Percentiles rank a stretch among this genome's conserved stretches.
Evolutionary conservation across 805 yeast species (phyloP).

Genomic region (Pichia cephalocereana): DNA sequence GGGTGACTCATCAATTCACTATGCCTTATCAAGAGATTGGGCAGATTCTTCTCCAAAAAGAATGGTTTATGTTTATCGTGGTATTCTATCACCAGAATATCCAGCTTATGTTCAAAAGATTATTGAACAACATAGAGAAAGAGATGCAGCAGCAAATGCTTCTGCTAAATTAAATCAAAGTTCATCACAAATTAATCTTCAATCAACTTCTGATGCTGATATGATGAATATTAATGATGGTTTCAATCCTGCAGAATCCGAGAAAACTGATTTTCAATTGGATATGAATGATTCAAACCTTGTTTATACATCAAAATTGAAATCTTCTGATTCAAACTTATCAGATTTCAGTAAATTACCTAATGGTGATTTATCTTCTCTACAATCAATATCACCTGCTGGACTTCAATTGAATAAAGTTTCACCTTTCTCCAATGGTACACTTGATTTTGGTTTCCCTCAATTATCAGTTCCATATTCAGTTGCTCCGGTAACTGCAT

Average conservation of each 20-base stretch:
- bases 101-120: slow-evolving; percentile 61
- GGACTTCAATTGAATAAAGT: slow-evolving; percentile 20
- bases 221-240: background rate
- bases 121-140: slow-evolving; percentile 41
- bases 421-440: slow-evolving; percentile 24
- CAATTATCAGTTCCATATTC: slow-evolving; percentile 54
- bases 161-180: background rate
- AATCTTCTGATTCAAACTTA: background rate
- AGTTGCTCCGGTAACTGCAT: slow-evolving; percentile 72
- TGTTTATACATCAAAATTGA: background rate
- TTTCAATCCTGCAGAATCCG: background rate
- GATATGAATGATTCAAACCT: slow-evolving; percentile 1
- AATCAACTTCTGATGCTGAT: background rate
- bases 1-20: slow-evolving; percentile 63
- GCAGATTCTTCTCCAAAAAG: slow-evolving; percentile 84
- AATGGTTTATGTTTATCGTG: slow-evolving; percentile 83
- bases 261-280: slow-evolving; percentile 2
- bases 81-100: slow-evolving; percentile 66
- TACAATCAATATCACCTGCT: slow-evolving; percentile 20
- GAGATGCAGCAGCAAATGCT: slow-evolving; percentile 14
- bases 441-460: slow-evolving; percentile 26
- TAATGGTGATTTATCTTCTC: slow-evolving; percentile 5
- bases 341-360: background rate
- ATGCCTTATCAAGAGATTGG: slow-evolving; percentile 81
- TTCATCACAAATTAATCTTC: background rate